These are phyloP conservation scores for Rhytidhysteron rufulum DNA, from an alignment of 2,329 filamentous ascomycete species.

Conservation along the genomic window DNA sequence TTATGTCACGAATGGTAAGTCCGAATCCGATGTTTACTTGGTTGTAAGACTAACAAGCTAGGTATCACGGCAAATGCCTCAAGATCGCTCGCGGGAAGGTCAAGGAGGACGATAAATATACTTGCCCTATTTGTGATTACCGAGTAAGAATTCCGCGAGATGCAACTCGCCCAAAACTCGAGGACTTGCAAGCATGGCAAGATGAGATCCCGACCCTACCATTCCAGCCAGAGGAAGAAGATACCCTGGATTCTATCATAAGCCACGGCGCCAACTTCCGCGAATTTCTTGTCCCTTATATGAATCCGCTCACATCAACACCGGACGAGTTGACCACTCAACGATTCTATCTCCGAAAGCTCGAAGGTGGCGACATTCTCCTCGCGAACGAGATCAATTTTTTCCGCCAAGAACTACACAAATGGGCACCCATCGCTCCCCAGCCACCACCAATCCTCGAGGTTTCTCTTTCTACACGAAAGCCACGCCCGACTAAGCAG, in stretches of 20 bases:
- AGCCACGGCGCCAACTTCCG: slow-evolving; percentile 81
- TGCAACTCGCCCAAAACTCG: slow-evolving; percentile 89
- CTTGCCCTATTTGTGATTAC: slow-evolving; percentile 97
- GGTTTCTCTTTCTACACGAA: slow-evolving; percentile 84
- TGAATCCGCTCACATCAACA: slow-evolving; percentile 75
- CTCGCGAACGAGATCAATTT: slow-evolving; percentile 95
- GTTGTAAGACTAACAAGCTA: slow-evolving; percentile 37
- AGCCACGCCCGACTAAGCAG: slow-evolving; percentile 92
- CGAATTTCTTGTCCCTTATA: slow-evolving; percentile 73
- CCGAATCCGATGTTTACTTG: neutral
- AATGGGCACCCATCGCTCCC: slow-evolving; percentile 86
- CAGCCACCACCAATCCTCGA: slow-evolving; percentile 82
- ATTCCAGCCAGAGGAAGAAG: slow-evolving; percentile 95
- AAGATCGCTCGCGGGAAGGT: slow-evolving; percentile 98
- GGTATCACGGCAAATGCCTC: slow-evolving; percentile 96
- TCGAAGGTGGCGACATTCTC: slow-evolving; percentile 93
- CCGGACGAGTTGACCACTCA: slow-evolving; percentile 84
- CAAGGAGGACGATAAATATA: slow-evolving; percentile 98
- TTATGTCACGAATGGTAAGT: slow-evolving; percentile 93
- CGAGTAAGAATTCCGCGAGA: slow-evolving; percentile 95
- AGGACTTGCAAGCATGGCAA: slow-evolving; percentile 80
- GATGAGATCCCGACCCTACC: slow-evolving; percentile 77
- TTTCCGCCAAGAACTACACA: slow-evolving; percentile 91
- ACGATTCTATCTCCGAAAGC: slow-evolving; percentile 93
- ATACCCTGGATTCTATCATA: slow-evolving; percentile 79